A percentile compares a stretch with the other conserved stretches of the same genome.
Conservation (phyloP, 805 yeast genomes). For the Candida khao-thaluensis region DNA sequence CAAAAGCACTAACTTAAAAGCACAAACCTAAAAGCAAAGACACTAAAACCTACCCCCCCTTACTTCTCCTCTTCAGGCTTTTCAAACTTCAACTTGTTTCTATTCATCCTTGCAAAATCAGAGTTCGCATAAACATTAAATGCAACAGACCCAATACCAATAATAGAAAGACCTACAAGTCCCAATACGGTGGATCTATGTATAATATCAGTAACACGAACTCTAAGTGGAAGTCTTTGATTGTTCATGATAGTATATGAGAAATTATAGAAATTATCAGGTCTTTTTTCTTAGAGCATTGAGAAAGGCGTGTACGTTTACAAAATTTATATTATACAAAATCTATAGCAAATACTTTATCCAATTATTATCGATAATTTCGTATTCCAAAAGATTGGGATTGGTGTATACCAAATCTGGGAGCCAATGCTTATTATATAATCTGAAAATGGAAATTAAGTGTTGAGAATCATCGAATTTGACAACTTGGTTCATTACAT, state of each 20-base stretch:
- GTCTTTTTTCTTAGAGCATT: background rate
- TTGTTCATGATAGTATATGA: slow-evolving; percentile 1
- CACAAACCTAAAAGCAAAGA: too few species aligned
- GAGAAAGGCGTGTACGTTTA: slow-evolving; percentile 1
- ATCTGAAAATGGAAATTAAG: slow-evolving; percentile 27
- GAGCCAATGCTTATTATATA: slow-evolving; percentile 41
- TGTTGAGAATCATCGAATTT: slow-evolving; percentile 24
- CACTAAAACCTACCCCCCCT: too few species aligned
- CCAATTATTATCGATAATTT: slow-evolving; percentile 36
- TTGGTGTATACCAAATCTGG: slow-evolving; percentile 40
- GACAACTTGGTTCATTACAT: slow-evolving; percentile 26
- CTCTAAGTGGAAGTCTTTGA: slow-evolving; percentile 36
- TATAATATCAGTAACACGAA: slow-evolving; percentile 43
- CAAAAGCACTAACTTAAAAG: too few species aligned
- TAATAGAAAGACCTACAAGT: slow-evolving; percentile 40
- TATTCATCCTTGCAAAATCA: slow-evolving; percentile 42
- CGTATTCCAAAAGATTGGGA: slow-evolving; percentile 38
- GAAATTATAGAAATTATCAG: background rate
- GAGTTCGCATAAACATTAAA: slow-evolving; percentile 45
- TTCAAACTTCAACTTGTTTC: slow-evolving; percentile 37
- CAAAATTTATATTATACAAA: slow-evolving; percentile 23
- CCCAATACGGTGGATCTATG: slow-evolving; percentile 45
- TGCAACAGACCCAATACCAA: slow-evolving; percentile 38
- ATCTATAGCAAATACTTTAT: slow-evolving; percentile 37
- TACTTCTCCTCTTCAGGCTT: slow-evolving; percentile 4